These are phyloP conservation scores for Peronospora belbahrii DNA, from an alignment of 352 stramenopile species.

Conservation along the genomic window DNA sequence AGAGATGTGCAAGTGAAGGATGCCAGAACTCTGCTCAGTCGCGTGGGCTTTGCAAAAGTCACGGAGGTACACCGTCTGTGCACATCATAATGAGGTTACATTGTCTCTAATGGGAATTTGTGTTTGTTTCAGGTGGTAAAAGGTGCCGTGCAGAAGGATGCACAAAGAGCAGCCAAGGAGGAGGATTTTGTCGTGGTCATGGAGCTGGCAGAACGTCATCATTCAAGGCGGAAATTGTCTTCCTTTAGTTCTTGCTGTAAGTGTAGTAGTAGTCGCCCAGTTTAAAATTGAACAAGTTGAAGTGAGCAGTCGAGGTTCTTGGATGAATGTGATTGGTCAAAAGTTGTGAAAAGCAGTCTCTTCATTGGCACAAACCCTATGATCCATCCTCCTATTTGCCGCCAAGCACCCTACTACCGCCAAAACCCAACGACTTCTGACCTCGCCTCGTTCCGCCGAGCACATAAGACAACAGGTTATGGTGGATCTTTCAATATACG, in stretches of 20 bases:
- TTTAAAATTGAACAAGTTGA: conserved; percentile 20
- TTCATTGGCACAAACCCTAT: conserved; percentile 14
- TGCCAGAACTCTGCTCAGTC: conserved; percentile 83
- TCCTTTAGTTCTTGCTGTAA: conserved; percentile 7
- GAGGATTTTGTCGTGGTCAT: conserved; percentile 62
- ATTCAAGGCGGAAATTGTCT: background rate
- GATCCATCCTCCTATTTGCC: conserved; percentile 27
- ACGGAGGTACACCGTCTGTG: conserved; percentile 47
- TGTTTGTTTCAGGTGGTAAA: conserved; percentile 43
- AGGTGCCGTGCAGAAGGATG: conserved; percentile 48
- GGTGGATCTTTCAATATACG: conserved; percentile 23
- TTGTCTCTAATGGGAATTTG: conserved; percentile 1
- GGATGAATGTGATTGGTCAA: conserved; percentile 12
- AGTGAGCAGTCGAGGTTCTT: conserved; percentile 4
- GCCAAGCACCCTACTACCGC: conserved; percentile 32
- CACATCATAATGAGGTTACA: background rate
- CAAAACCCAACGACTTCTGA: conserved; percentile 18
- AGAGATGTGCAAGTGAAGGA: conserved; percentile 44
- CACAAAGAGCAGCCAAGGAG: conserved; percentile 62
- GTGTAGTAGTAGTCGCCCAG: conserved; percentile 1
- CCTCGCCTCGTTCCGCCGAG: conserved; percentile 9
- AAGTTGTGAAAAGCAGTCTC: background rate
- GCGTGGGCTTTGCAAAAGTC: conserved; percentile 77
- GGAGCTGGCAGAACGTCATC: conserved; percentile 6
- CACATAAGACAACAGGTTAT: conserved; percentile 11